Base-by-base conservation (phyloP, 805 yeast species). In the Starmerella bombicola region DNA sequence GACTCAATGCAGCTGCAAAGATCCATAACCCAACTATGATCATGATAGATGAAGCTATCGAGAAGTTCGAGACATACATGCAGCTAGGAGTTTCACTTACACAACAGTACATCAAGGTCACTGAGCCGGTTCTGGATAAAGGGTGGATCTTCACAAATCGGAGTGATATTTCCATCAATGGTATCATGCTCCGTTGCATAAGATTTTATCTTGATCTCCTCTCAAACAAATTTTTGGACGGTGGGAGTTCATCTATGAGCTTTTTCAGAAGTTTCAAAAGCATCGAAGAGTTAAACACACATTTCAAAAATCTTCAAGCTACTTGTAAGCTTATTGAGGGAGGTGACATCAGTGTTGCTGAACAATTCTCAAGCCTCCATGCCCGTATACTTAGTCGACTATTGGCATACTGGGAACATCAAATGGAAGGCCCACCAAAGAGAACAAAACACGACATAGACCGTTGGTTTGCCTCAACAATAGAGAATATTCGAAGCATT, bases 41-140 rank as follows among this genome's bases (percentile, higher is more conserved):
- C 85, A 82, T 84, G 78, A 82, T 91, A 51, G 98, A 91, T 59
- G 95, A 88, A 61, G 79, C 84, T 71, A 72, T 88, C 46, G 85
- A 75, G 34, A 94, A 84, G 57, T 80, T 88, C 56, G 77, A 77
- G 50, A 70, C 77, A 2, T 84, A 83, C 56, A 72, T 88, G 42
- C 70, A 73, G 35, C 64, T 85, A 25, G 86, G 94, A 0, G 67
- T 83, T 15, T 80, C 75, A 48, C 73, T 85, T 37, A 78, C 84
- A 55, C 73, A 72, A 42, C 74, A 83, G 0, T 70, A 79, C 35
- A 61, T 68, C 21, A 77, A 72, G 35, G 78, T 70, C 61, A 52
- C 63, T 1, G 57, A 59, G 3, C 71, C 72, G 6, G 46, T 60
- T 26, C 73, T 80, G 0, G 71, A 68, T 34, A 71, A 67, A 32